Conservation (phyloP, 805 yeast species). For the Candida nonsorbophila region DNA sequence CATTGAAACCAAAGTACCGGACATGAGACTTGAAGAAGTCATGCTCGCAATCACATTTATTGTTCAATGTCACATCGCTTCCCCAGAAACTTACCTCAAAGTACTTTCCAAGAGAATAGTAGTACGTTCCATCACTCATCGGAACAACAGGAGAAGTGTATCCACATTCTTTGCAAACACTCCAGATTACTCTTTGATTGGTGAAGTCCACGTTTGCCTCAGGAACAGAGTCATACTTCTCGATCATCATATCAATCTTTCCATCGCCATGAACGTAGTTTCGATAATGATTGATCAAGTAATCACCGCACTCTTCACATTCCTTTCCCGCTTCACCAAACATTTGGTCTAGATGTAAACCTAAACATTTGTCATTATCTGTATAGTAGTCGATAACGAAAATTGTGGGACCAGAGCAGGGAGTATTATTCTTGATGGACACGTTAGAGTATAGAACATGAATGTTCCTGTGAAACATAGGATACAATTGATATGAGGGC, state of each 20-base stretch:
- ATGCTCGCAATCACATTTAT: constrained; percentile 56
- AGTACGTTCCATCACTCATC: constrained; percentile 85
- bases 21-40: constrained; percentile 78
- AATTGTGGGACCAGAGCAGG: constrained; percentile 88
- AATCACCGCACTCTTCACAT: constrained; percentile 79
- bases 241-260: constrained; percentile 72
- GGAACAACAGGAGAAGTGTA: constrained; percentile 70
- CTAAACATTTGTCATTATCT: constrained; percentile 85
- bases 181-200: constrained; percentile 78
- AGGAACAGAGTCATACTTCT: constrained; percentile 31
- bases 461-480: constrained; percentile 66
- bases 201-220: constrained; percentile 12
- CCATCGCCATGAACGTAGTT: constrained; percentile 88
- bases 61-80: constrained; percentile 17
- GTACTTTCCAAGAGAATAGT: constrained; percentile 88
- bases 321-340: constrained; percentile 58
- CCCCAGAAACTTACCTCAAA: constrained; percentile 81
- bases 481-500: constrained; percentile 35
- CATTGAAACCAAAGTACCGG: constrained; percentile 78
- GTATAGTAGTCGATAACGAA: constrained; percentile 82
- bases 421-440: constrained; percentile 78
- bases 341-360: constrained; percentile 79
- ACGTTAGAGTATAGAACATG: constrained; percentile 77
- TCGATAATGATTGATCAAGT: constrained; percentile 68
- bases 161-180: constrained; percentile 77